These are phyloP conservation scores for Fusarium sp. DNA, from an alignment of 2,329 filamentous ascomycete genomes.

Conservation along the genomic window DNA sequence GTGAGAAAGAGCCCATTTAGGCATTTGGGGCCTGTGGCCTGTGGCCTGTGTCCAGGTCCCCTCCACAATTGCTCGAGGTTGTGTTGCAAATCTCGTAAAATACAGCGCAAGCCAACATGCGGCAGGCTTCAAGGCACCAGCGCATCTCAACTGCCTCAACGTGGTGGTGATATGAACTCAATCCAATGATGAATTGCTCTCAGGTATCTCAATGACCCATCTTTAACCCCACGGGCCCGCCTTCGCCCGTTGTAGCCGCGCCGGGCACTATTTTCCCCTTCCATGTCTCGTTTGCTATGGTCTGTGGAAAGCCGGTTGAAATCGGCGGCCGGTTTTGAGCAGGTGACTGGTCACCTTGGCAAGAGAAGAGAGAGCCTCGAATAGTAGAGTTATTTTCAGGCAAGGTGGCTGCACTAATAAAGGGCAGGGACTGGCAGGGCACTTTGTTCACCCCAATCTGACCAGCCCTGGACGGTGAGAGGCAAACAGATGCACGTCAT, in stretches of 20 bases:
- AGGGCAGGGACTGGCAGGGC: slow-evolving; percentile 8
- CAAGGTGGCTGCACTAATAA: slow-evolving; percentile 32
- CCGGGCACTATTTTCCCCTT: slow-evolving; percentile 4
- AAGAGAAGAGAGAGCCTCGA: slow-evolving; percentile 12
- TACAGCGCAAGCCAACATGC: slow-evolving; percentile 14
- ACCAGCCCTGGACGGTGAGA: slow-evolving; percentile 24
- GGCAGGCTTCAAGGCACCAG: slow-evolving; percentile 8
- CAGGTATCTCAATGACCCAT: slow-evolving; percentile 24
- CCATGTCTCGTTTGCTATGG: background rate
- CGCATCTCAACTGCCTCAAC: background rate
- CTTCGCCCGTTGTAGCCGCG: slow-evolving; percentile 19
- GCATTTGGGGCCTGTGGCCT: slow-evolving; percentile 10
- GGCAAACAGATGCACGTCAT: slow-evolving; percentile 41
- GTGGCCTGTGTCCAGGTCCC: background rate
- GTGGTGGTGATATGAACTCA: background rate
- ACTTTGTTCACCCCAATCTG: slow-evolving; percentile 4
- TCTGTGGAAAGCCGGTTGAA: background rate
- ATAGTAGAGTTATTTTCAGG: slow-evolving; percentile 34
- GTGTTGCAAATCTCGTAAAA: slow-evolving; percentile 19
- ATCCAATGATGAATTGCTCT: slow-evolving; percentile 14
- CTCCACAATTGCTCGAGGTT: slow-evolving; percentile 2
- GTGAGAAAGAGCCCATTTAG: slow-evolving; percentile 27
- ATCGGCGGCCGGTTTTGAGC: slow-evolving; percentile 13
- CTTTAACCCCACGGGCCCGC: slow-evolving; percentile 29
- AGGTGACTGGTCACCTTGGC: slow-evolving; percentile 39